phyloP scores from a whole-genome alignment of 2,329 filamentous ascomycete genomes.

The Venturia oleaginea region DNA sequence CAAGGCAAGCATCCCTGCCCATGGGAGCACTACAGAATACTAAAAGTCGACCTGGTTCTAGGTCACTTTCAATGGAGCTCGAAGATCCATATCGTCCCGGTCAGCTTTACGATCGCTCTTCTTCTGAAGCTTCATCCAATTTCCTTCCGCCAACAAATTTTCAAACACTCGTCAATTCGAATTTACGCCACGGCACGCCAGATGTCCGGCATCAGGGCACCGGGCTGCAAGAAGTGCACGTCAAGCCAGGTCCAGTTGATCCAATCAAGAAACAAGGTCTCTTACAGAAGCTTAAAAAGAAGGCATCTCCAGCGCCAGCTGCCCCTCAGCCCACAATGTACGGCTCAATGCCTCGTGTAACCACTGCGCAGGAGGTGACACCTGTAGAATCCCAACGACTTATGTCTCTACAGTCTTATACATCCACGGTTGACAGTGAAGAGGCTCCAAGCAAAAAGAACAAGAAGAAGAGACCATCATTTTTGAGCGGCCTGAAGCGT shows the following conservation, averaged over 20 bases:
- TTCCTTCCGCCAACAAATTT: neutral
- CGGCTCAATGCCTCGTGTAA: neutral
- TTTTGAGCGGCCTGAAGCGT: conserved; percentile 1
- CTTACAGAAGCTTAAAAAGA: neutral
- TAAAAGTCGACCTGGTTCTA: neutral
- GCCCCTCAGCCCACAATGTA: neutral
- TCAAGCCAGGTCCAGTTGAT: neutral
- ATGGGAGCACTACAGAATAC: neutral
- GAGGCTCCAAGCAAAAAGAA: neutral
- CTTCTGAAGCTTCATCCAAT: neutral
- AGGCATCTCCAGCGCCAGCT: neutral
- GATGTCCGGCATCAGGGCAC: conserved; percentile 3
- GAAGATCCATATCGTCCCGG: neutral
- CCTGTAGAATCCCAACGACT: neutral
- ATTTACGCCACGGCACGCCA: neutral
- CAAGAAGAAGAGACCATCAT: conserved; percentile 4
- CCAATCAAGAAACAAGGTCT: neutral
- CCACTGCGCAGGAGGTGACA: neutral
- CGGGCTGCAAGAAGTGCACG: neutral
- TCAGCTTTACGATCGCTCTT: conserved; percentile 7
- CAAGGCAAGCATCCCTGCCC: neutral
- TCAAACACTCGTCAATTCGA: neutral
- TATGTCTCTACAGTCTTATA: neutral
- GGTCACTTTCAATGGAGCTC: neutral
- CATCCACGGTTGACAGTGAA: neutral